Percentiles rank a stretch among this genome's conserved stretches.
phyloP scores from a whole-genome alignment of 129 eudicot species.

The Tanacetum coccineum region DNA sequence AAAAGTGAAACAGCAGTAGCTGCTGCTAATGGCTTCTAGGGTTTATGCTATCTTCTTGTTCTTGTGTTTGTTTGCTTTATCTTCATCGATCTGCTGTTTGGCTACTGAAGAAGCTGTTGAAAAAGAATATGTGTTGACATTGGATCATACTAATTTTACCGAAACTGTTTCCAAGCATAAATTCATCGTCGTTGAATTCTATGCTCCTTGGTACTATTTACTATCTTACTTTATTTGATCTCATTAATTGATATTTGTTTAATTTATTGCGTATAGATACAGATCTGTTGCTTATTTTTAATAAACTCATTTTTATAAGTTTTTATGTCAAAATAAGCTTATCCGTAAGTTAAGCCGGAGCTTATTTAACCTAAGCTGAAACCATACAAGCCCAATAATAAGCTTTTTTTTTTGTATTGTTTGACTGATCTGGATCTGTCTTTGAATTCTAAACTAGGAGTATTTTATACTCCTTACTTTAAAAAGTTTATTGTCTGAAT shows the following conservation, averaged over 20 bases:
- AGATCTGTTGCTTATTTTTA: no score
- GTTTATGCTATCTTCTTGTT: not conserved
- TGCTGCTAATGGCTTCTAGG: conserved; percentile 15
- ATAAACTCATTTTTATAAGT: no score
- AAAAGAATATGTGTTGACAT: conserved; percentile 54
- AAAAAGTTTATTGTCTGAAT: no score
- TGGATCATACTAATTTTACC: conserved; percentile 65
- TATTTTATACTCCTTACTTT: no score
- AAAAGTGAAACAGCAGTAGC: no score
- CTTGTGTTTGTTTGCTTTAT: conserved; percentile 11
- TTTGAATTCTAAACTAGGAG: not conserved
- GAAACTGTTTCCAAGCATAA: conserved; percentile 44
- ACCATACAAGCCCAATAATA: no score
- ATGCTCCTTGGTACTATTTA: conserved; percentile 68
- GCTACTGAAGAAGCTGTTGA: conserved; percentile 13
- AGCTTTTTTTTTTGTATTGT: no score
- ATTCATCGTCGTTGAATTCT: conserved; percentile 76
- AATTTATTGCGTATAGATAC: no score
- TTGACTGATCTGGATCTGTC: conserved; percentile 19
- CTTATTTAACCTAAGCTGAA: no score
- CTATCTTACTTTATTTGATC: not conserved
- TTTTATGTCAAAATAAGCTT: no score
- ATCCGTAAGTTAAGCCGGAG: no score
- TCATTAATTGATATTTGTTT: not conserved
- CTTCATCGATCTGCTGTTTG: conserved; percentile 20